Percentiles rank a stretch among this genome's conserved stretches.
Conservation (phyloP, 345 rosid genomes). For the Pseudoturritis turrita region DNA sequence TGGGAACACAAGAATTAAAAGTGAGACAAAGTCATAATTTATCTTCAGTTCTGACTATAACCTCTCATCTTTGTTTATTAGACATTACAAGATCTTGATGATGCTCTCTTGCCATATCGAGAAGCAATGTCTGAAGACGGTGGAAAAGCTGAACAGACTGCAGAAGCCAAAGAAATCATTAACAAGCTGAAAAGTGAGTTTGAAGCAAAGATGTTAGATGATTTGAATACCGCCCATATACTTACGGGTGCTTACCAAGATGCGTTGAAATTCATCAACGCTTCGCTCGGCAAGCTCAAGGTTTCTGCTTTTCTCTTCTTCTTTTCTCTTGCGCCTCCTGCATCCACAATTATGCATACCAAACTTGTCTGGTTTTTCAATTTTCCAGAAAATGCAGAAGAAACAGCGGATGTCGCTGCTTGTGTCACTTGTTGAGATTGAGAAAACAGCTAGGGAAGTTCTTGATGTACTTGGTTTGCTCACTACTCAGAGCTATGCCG, state of each 20-base stretch:
- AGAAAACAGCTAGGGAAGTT: constrained; percentile 54
- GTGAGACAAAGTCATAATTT: neutral
- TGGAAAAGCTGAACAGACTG: constrained; percentile 30
- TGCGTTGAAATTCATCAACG: constrained; percentile 70
- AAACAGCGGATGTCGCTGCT: constrained; percentile 54
- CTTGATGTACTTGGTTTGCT: constrained; percentile 62
- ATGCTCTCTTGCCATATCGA: constrained; percentile 46
- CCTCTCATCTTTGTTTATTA: constrained; percentile 21
- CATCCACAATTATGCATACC: neutral
- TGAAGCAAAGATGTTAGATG: constrained; percentile 69
- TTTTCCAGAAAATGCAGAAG: constrained; percentile 72
- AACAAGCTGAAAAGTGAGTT: constrained; percentile 51
- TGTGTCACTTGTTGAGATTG: constrained; percentile 55
- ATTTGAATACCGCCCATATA: constrained; percentile 69
- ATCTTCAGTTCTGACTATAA: neutral
- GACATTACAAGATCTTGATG: constrained; percentile 79
- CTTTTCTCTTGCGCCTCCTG: neutral
- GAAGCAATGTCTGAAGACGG: constrained; percentile 39
- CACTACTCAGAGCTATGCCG: constrained; percentile 45
- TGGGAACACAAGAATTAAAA: neutral
- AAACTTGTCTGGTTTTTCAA: neutral
- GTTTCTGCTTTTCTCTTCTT: constrained; percentile 29
- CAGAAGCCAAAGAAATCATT: constrained; percentile 57
- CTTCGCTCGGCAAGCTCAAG: constrained; percentile 56
- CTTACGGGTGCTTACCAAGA: constrained; percentile 85